A percentile compares a stretch with the other conserved stretches of the same genome.
These are phyloP conservation scores for Climacium dendroides DNA, from an alignment of 225 moss, liverwort and hornwort genomes.

Conservation along the genomic window DNA sequence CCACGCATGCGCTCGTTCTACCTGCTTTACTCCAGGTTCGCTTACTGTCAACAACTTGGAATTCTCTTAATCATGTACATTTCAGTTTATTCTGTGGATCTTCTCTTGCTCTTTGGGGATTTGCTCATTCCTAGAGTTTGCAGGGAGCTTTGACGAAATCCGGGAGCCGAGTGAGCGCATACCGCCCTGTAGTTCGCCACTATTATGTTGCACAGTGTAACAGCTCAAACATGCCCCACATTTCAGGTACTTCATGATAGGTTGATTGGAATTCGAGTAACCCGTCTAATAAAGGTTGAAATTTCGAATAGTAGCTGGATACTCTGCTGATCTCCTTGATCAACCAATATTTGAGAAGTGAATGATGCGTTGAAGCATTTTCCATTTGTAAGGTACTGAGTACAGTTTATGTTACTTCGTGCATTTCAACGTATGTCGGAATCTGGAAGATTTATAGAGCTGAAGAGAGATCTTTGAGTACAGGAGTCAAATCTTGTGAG, in stretches of 20 bases:
- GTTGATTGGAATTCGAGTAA: not conserved
- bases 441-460: not conserved
- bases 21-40: conserved; percentile 1
- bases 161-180: not conserved
- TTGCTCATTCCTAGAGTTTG: not conserved
- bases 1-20: not conserved
- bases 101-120: not conserved
- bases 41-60: not conserved
- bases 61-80: not conserved
- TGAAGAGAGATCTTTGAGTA: not conserved
- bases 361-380: not conserved
- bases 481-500: not conserved
- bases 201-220: not conserved
- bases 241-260: not conserved
- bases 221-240: not conserved
- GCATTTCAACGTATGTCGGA: not conserved
- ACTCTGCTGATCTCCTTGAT: not conserved
- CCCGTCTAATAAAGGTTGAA: not conserved
- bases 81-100: not conserved
- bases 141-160: conserved; percentile 1
- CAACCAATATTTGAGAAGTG: not conserved
- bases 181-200: not conserved
- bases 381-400: not conserved
- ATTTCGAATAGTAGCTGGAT: not conserved
- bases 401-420: too few species aligned